phyloP scores from a whole-genome alignment of 169 alveolate genomes.

The Perkinsus chesapeaki region DNA sequence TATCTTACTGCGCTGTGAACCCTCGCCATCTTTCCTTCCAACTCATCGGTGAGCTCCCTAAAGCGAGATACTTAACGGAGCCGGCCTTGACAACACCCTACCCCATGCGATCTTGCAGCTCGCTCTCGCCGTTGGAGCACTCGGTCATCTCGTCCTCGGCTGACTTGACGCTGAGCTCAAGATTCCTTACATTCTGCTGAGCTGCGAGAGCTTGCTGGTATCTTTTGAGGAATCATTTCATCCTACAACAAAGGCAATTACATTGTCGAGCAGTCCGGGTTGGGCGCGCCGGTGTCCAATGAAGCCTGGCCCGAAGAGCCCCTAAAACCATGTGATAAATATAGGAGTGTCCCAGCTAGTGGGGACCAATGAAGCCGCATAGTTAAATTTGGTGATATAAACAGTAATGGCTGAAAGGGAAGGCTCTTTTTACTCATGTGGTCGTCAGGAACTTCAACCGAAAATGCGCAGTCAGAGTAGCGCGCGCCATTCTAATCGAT shows the following conservation, averaged over 20 bases:
- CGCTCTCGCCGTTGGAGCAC: not conserved
- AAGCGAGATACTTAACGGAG: no score
- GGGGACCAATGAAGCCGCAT: not conserved
- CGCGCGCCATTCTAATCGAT: not conserved
- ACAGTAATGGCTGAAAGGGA: not conserved
- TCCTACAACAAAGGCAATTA: not conserved
- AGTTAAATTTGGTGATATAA: not conserved
- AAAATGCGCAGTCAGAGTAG: not conserved
- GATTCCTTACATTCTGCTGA: not conserved
- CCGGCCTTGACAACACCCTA: no score
- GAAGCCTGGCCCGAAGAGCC: not conserved
- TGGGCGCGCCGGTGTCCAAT: not conserved
- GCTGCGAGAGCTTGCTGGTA: not conserved
- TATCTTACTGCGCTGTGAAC: not conserved
- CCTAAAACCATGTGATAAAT: not conserved
- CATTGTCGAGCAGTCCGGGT: not conserved
- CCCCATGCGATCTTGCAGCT: not conserved
- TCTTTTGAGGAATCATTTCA: not conserved
- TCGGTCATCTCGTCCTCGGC: not conserved
- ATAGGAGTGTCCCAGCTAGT: not conserved
- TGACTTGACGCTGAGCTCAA: not conserved
- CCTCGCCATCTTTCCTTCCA: not conserved
- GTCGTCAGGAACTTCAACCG: not conserved
- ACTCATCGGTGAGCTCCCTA: not conserved
- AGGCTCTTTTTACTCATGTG: no score